These are phyloP conservation scores for Kokia cookei DNA, from an alignment of 441 rosid species.

Conservation along the genomic window DNA sequence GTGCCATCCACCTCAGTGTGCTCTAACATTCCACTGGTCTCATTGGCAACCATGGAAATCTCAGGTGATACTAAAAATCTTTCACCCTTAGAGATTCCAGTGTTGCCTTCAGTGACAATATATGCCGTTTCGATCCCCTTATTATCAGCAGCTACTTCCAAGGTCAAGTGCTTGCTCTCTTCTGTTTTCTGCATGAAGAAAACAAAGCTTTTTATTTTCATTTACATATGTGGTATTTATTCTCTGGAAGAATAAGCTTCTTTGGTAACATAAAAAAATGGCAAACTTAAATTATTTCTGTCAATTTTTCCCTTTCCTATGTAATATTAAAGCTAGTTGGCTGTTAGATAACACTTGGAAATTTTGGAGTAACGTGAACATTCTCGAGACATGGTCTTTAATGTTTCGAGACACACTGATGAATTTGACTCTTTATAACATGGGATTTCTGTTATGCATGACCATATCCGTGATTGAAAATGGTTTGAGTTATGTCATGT, in stretches of 20 bases:
- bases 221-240: not conserved
- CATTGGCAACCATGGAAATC: conserved; percentile 24
- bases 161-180: conserved; percentile 10
- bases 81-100: conserved; percentile 29
- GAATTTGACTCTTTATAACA: too few species aligned
- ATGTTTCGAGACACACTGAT: too few species aligned
- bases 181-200: conserved; percentile 31
- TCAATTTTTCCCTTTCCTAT: not conserved
- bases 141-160: conserved; percentile 9
- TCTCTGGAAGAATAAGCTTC: not conserved
- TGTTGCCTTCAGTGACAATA: conserved; percentile 15
- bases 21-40: conserved; percentile 19
- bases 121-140: conserved; percentile 9
- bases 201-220: not conserved
- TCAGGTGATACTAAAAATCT: conserved; percentile 34
- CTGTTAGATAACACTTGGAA: not conserved
- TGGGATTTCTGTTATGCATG: too few species aligned
- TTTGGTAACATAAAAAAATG: not conserved
- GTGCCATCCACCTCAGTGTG: conserved; percentile 9
- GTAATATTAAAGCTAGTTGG: not conserved
- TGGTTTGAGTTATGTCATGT: too few species aligned
- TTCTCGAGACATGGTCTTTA: too few species aligned
- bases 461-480: too few species aligned
- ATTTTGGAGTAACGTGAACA: not conserved
- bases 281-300: not conserved